Conservation (phyloP, 495 filamentous ascomycete genomes). For the Aspergillus olivimuriae region DNA sequence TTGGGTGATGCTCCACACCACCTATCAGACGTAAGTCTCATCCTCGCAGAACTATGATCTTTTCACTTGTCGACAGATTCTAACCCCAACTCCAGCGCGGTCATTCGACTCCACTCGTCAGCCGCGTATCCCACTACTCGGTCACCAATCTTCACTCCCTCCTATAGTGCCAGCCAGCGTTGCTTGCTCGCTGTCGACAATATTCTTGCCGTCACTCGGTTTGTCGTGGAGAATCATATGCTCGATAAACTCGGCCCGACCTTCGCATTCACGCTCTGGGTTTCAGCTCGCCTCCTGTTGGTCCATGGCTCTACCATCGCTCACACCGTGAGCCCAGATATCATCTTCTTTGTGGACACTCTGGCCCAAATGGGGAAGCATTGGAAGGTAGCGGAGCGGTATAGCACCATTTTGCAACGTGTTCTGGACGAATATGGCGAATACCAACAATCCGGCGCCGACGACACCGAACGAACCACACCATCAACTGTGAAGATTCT, state of each 20-base stretch:
- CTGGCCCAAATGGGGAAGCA: constrained; percentile 71
- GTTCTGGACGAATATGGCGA: constrained; percentile 81
- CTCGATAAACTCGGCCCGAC: constrained; percentile 77
- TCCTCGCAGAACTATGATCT: too few species aligned
- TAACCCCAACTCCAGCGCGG: constrained; percentile 52
- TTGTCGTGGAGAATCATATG: constrained; percentile 65
- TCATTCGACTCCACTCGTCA: constrained; percentile 87
- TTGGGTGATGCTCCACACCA: constrained; percentile 86
- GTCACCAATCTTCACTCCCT: constrained; percentile 79
- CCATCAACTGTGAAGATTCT: constrained; percentile 80
- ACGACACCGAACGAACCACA: constrained; percentile 60
- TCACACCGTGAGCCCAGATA: constrained; percentile 68
- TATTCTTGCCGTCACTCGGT: constrained; percentile 66
- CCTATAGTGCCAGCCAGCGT: constrained; percentile 72
- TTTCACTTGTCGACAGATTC: not conserved
- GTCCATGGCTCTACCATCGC: constrained; percentile 86
- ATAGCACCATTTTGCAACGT: constrained; percentile 70
- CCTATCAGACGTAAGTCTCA: constrained; percentile 64
- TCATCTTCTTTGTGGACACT: constrained; percentile 72
- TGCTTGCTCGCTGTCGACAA: constrained; percentile 80
- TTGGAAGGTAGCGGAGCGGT: constrained; percentile 80
- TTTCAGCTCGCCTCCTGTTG: constrained; percentile 76
- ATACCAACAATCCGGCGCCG: constrained; percentile 54
- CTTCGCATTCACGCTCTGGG: constrained; percentile 88
- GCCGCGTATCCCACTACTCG: constrained; percentile 84